Percentiles rank a stretch among this genome's conserved stretches.
phyloP scores from a whole-genome alignment of 495 filamentous ascomycete species.

The Daldinia vernicosa region DNA sequence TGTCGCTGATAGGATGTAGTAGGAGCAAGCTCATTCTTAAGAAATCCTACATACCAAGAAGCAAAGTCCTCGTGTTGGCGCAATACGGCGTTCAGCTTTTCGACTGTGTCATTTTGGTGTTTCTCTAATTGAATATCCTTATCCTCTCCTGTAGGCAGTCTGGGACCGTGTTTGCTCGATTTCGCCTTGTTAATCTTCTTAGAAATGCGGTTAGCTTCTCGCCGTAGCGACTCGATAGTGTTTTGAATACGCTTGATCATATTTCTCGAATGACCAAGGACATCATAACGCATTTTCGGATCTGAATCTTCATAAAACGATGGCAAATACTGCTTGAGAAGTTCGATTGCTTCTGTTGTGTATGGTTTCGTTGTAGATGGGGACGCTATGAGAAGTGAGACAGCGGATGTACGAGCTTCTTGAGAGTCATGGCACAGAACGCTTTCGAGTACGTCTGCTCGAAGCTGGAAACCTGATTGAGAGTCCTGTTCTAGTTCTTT shows the following conservation, averaged over 20 bases:
- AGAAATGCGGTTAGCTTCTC: constrained; percentile 24
- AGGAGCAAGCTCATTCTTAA: constrained; percentile 75
- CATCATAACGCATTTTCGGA: constrained; percentile 79
- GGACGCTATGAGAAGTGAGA: constrained; percentile 77
- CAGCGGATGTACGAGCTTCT: constrained; percentile 73
- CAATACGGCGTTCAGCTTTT: constrained; percentile 22
- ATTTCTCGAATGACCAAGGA: constrained; percentile 71
- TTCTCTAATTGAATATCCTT: constrained; percentile 32
- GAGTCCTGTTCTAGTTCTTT: constrained; percentile 25
- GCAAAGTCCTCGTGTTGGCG: constrained; percentile 67
- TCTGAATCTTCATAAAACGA: constrained; percentile 84
- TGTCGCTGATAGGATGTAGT: constrained; percentile 87
- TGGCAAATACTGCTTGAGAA: constrained; percentile 68
- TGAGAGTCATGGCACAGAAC: constrained; percentile 71
- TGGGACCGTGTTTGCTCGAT: background rate
- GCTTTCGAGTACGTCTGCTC: constrained; percentile 49
- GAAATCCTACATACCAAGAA: constrained; percentile 72
- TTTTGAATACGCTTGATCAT: constrained; percentile 72
- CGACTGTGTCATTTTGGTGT: background rate
- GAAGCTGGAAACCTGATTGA: constrained; percentile 22
- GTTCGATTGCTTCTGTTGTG: constrained; percentile 62
- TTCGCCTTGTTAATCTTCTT: constrained; percentile 31
- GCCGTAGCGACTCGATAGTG: constrained; percentile 47
- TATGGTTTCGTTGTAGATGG: constrained; percentile 76
- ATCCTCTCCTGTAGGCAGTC: background rate